A percentile compares a stretch with the other conserved stretches of the same genome.
Evolutionary conservation across 1,284 basidiomycete species (phyloP).

Genomic region (Apiotrichum brassicae): DNA sequence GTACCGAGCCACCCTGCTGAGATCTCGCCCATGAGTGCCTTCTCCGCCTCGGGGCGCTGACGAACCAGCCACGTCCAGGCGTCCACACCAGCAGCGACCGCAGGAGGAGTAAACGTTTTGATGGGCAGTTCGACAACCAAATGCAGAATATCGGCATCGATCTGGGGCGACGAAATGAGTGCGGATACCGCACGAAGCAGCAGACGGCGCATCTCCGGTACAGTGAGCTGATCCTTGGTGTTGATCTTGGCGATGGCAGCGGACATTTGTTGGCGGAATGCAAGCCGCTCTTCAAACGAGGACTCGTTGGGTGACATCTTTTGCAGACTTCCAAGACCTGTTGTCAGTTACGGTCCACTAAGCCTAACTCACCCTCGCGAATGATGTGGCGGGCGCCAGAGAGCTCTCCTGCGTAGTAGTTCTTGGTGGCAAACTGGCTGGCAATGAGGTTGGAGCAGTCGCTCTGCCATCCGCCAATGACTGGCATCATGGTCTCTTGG

Average conservation of each 20-base stretch:
- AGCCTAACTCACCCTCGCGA: conserved; percentile 27
- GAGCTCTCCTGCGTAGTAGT: conserved; percentile 78
- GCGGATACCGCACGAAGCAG: conserved; percentile 82
- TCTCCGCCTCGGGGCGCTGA: conserved; percentile 68
- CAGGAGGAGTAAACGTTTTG: conserved; percentile 77
- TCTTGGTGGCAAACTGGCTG: conserved; percentile 76
- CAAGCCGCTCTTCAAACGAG: conserved; percentile 56
- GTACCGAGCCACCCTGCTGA: conserved; percentile 80
- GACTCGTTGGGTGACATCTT: conserved; percentile 57
- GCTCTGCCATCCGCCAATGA: conserved; percentile 48
- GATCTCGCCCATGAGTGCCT: conserved; percentile 77
- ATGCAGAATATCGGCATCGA: conserved; percentile 79
- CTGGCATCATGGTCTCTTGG: conserved; percentile 54
- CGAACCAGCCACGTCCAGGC: conserved; percentile 96
- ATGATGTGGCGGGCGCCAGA: conserved; percentile 67
- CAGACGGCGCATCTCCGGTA: conserved; percentile 74
- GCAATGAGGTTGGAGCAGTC: conserved; percentile 71
- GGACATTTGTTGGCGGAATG: conserved; percentile 64
- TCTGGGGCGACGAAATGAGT: conserved; percentile 65
- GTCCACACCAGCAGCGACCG: conserved; percentile 80
- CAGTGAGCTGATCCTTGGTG: conserved; percentile 62
- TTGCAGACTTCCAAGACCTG: conserved; percentile 54
- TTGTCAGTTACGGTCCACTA: background rate
- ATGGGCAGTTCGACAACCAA: conserved; percentile 85
- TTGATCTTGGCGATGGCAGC: conserved; percentile 62